Evolutionary conservation across 2,329 filamentous ascomycete species (phyloP), one percentile per base, ranked within the genome.

Genomic region (Cladosporium colombiae): DNA sequence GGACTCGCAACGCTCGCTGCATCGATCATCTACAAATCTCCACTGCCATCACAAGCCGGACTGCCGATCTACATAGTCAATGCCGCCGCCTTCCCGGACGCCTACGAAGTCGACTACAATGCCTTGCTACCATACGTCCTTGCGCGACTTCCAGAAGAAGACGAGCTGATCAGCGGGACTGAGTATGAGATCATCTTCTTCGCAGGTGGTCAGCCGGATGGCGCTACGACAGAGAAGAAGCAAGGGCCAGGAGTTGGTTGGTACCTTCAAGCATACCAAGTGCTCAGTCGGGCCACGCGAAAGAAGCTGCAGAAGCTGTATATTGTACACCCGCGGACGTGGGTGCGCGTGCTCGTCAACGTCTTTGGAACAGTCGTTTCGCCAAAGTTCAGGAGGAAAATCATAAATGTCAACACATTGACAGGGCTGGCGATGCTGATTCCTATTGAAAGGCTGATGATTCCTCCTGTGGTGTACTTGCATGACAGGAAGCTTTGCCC

Each of bases 151-250:
- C 84, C 84, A 2, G 81, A 81, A 25, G 84, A 86, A 68, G 84
- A 86, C 56, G 84, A 86, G 68, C 73, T 86, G 65, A 77, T 85
- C 33, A 79, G 78, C 57, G 84, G 83, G 1, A 81, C 79, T 23
- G 83, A 84, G 65, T 86, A 86, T 69, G 84, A 85, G 71, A 80
- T 86, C 55, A 77, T 86, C 64, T 85, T 86, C 75, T 86, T 86
- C 70, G 84, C 84, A 5, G 84, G 84, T n/a, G 83, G 83, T 11
- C 80, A 79, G 44, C 78, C 79, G 56, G 81, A 80, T 57, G 79
- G 77, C 56, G 77, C 76, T 16, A 81, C 79, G 11, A 74, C 66
- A 27, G 72, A 76, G 50, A 84, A 81, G 74, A 84, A 82, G 74
- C 78, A 78, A 60, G 76, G 76, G 1, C 84, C 84, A 1, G 81